Evolutionary conservation across 2,329 filamentous ascomycete species (phyloP).

Genomic region (Alternaria sp.): DNA sequence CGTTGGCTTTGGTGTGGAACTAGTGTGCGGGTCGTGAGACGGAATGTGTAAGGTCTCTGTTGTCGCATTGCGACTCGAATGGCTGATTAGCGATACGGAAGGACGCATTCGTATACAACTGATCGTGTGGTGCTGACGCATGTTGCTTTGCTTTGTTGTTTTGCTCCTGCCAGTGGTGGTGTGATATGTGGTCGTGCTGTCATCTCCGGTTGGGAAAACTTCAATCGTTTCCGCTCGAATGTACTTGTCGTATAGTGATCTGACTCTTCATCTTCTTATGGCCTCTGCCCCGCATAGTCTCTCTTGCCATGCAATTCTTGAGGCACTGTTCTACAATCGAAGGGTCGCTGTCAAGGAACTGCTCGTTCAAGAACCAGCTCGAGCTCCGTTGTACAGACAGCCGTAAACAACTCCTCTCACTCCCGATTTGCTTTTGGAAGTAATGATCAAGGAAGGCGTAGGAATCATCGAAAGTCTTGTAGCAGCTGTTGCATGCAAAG

Average conservation of each 20-base stretch:
- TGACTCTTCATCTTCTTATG: slow-evolving; percentile 24
- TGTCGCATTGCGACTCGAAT: background rate
- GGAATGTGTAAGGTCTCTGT: background rate
- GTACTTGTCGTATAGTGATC: slow-evolving; percentile 21
- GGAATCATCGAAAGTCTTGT: slow-evolving; percentile 44
- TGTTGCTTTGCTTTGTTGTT: background rate
- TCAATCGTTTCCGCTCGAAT: background rate
- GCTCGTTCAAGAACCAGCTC: slow-evolving; percentile 21
- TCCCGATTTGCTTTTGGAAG: slow-evolving; percentile 44
- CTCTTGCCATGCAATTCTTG: slow-evolving; percentile 40
- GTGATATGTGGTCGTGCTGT: background rate
- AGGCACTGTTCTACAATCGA: slow-evolving; percentile 39
- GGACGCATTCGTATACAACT: background rate
- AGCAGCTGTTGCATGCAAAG: slow-evolving; percentile 44
- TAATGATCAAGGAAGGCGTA: slow-evolving; percentile 46
- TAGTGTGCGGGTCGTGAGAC: background rate
- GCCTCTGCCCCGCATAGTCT: slow-evolving; percentile 29
- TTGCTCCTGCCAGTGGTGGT: background rate
- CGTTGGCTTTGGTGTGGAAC: background rate
- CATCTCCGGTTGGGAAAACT: background rate
- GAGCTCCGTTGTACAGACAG: slow-evolving; percentile 15
- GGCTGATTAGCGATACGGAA: background rate
- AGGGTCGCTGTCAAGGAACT: slow-evolving; percentile 29
- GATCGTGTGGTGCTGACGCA: background rate
- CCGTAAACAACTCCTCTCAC: slow-evolving; percentile 37